Evolutionary conservation across 495 filamentous ascomycete species (phyloP), one percentile per base, ranked within the genome.

Genomic region (Penicillium canariense): DNA sequence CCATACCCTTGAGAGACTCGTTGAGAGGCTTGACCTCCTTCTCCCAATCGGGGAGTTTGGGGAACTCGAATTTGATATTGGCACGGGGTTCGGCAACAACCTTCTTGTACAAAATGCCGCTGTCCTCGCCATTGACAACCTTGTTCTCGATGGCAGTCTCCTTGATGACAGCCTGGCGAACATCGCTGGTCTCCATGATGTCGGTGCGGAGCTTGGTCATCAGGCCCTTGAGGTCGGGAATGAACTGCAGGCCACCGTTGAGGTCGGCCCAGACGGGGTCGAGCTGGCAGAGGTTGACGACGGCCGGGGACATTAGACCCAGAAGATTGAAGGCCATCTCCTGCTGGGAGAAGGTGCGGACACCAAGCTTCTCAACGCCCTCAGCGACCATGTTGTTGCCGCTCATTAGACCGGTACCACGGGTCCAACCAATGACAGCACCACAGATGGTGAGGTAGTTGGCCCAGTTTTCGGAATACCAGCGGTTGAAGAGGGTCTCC

Each of bases 271-370:
- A 97, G 51, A 99, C 90, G 4, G 94, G 94, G 67, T 99, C 92
- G 26, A 83, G 78, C 73, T 99, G 94, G 78, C 95, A 97, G 27
- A 99, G 83, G 65, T 97, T 91, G 61, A 96, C 92, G 55, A 99
- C 89, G 22, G 86, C 82, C 8, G 94, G 91, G 4, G 93, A 84
- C 94, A 99, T 97, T 43, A 99, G 84, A 51, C 94, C 93, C 32
- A 99, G 85, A 49, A 99, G 75, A 71, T 97, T 99, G 81, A 99
- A 97, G 3, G 94, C 94, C 94, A 99, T 99, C 73, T 99, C 94
- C 62, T 95, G 90, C 76, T 97, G 95, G 15, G 93, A 97, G 77
- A 99, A 99, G 4, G 94, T 99, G 57, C 95, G 89, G 14, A 97
- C 95, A 65, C 94, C 94, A 63, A 93, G 91, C 58, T 87, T 88